Evolutionary conservation across 2,329 filamentous ascomycete genomes (phyloP).

Genomic region (Tetracladium maxilliforme): DNA sequence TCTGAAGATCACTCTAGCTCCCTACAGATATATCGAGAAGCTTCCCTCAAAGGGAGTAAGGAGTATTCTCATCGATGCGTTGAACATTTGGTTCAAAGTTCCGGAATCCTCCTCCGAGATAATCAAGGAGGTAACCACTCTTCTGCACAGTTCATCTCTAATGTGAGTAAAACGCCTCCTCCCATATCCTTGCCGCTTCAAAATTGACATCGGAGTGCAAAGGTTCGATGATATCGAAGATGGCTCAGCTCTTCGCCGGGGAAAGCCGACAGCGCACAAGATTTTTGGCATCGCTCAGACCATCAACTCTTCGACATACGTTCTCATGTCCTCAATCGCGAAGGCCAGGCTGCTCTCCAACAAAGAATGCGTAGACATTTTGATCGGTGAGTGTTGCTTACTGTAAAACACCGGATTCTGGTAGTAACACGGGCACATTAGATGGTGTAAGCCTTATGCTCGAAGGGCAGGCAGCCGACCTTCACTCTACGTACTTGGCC

Average conservation of each 20-base stretch:
- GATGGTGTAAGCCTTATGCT: too few relatives aligned
- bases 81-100: slow-evolving; percentile 15
- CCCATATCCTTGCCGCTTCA: background rate
- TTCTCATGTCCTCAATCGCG: slow-evolving; percentile 11
- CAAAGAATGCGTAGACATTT: slow-evolving; percentile 7
- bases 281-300: slow-evolving; percentile 20
- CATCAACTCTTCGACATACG: slow-evolving; percentile 19
- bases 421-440: slow-evolving; percentile 3
- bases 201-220: background rate
- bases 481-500: too few relatives aligned
- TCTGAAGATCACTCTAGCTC: slow-evolving; percentile 2
- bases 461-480: too few relatives aligned
- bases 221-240: slow-evolving; percentile 24
- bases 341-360: slow-evolving; percentile 6
- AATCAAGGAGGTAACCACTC: slow-evolving; percentile 11
- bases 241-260: slow-evolving; percentile 15
- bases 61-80: slow-evolving; percentile 8
- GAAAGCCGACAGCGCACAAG: slow-evolving; percentile 17
- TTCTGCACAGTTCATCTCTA: slow-evolving; percentile 16
- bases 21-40: slow-evolving; percentile 9
- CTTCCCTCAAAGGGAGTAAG: slow-evolving; percentile 13
- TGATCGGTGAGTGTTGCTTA: slow-evolving; percentile 4
- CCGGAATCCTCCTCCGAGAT: slow-evolving; percentile 5
- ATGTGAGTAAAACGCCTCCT: slow-evolving; percentile 9
- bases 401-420: background rate